A percentile compares a stretch with the other conserved stretches of the same genome.
These are phyloP conservation scores for Epithele typhae DNA, from an alignment of 768 basidiomycete species.

Conservation along the genomic window DNA sequence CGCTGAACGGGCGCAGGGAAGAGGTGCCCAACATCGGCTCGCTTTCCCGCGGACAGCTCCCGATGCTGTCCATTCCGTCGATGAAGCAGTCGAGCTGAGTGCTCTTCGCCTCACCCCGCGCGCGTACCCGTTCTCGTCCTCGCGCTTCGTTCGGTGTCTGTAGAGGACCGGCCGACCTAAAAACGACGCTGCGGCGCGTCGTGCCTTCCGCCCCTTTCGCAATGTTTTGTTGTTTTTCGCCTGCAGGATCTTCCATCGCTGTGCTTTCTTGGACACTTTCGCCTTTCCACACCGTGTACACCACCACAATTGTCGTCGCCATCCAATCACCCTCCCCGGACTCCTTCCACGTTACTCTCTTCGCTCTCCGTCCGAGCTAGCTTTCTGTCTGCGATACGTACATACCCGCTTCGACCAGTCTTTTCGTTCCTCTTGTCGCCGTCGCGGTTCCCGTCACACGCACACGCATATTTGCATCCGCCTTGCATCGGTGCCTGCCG, in stretches of 20 bases:
- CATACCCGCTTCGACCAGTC: background rate
- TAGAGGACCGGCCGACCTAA: background rate
- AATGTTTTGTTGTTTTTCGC: background rate
- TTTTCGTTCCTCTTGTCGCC: background rate
- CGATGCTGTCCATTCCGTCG: slow-evolving; percentile 24
- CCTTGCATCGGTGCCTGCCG: background rate
- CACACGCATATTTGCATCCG: no score
- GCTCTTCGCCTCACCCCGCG: background rate
- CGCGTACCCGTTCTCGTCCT: background rate
- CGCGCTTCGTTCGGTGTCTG: slow-evolving; percentile 1
- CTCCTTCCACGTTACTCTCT: no score
- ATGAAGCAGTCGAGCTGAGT: slow-evolving; percentile 15
- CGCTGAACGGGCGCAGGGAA: slow-evolving; percentile 9
- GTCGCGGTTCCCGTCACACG: background rate
- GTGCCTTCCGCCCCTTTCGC: background rate
- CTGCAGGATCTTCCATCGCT: no score
- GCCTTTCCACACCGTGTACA: background rate
- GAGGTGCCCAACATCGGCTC: slow-evolving; percentile 24
- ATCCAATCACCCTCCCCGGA: no score
- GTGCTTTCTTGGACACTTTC: background rate
- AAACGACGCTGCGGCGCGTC: background rate
- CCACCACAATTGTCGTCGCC: no score
- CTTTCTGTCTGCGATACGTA: no score
- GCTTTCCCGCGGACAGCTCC: slow-evolving; percentile 17
- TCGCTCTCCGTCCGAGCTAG: no score